Evolutionary conservation across 2,329 filamentous ascomycete species (phyloP), one percentile per base, ranked within the genome.

Genomic region (Ophiostoma montium): DNA sequence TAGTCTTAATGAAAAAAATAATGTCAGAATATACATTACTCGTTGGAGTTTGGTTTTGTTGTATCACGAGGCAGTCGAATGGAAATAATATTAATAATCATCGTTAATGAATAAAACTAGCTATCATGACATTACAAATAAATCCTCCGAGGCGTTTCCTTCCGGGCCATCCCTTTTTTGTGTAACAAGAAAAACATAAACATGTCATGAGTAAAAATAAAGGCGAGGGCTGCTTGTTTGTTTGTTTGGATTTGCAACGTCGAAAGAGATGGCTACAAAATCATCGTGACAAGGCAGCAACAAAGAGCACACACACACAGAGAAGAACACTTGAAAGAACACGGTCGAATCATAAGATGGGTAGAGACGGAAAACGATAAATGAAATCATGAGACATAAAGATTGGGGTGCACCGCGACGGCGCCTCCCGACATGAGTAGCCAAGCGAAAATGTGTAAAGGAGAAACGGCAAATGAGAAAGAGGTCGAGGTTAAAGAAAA

Each of bases 1-100:
- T 49, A 44, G 30, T 45, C 46, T 36, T 45, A 51, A 51, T 48
- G 19, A 45, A 41, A 48, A 23, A n/a, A 38, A 16, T 30, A 16
- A 42, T 30, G 23, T 42, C 38, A 42, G 16, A n/a, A n/a, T n/a
- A n/a, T n/a, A n/a, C n/a, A n/a, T n/a, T n/a, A n/a, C n/a, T n/a
- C n/a, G n/a, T n/a, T n/a, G n/a, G n/a, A n/a, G n/a, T n/a, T n/a
- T n/a, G n/a, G n/a, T n/a, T n/a, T n/a, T n/a, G n/a, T n/a, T n/a
- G n/a, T n/a, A n/a, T n/a, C n/a, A n/a, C n/a, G n/a, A n/a, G n/a
- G n/a, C n/a, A n/a, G n/a, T n/a, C n/a, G n/a, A n/a, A n/a, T n/a
- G n/a, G n/a, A n/a, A n/a, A n/a, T n/a, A n/a, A n/a, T n/a, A 16
- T 27, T 27, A 4, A 27, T 27, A 27, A 27, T 27, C 23, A 27